Percentiles rank a stretch among this genome's conserved stretches.
These are phyloP conservation scores for Thalassiosira sp. DNA, from an alignment of 352 stramenopile species.

Conservation along the genomic window DNA sequence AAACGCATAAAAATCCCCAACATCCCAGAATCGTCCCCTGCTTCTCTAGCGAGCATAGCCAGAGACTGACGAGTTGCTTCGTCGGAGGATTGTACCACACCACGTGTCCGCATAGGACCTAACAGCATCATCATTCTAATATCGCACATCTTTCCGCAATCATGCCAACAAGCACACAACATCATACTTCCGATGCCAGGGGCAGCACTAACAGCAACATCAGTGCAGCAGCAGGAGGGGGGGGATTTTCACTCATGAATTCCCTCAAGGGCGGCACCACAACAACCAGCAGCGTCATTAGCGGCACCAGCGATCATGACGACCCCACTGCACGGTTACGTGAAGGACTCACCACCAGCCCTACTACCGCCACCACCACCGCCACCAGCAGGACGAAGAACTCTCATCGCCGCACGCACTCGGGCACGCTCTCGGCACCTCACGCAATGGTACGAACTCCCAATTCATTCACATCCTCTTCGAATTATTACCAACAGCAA, in stretches of 20 bases:
- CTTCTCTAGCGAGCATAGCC: too few species aligned
- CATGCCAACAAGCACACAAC: too few species aligned
- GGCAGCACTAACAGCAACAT: conserved; percentile 6
- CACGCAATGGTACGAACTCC: not conserved
- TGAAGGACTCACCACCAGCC: not conserved
- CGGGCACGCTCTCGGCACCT: not conserved
- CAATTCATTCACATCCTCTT: conserved; percentile 12
- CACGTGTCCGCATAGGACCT: too few species aligned
- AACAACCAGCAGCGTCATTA: too few species aligned
- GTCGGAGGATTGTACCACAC: too few species aligned
- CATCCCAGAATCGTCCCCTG: too few species aligned
- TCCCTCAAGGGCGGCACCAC: conserved; percentile 17
- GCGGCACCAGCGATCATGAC: not conserved
- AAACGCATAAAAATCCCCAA: too few species aligned
- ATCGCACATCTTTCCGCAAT: too few species aligned
- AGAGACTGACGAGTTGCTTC: too few species aligned
- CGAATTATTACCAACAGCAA: not conserved
- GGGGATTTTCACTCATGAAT: conserved; percentile 36
- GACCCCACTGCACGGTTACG: conserved; percentile 14
- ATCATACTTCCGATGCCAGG: not conserved
- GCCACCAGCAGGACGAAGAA: too few species aligned
- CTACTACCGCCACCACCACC: conserved; percentile 3
- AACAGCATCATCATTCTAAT: too few species aligned
- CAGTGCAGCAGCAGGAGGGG: conserved; percentile 10
- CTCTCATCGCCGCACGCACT: too few species aligned